phyloP scores from a whole-genome alignment of 768 basidiomycete species.

The Suillus spraguei region DNA sequence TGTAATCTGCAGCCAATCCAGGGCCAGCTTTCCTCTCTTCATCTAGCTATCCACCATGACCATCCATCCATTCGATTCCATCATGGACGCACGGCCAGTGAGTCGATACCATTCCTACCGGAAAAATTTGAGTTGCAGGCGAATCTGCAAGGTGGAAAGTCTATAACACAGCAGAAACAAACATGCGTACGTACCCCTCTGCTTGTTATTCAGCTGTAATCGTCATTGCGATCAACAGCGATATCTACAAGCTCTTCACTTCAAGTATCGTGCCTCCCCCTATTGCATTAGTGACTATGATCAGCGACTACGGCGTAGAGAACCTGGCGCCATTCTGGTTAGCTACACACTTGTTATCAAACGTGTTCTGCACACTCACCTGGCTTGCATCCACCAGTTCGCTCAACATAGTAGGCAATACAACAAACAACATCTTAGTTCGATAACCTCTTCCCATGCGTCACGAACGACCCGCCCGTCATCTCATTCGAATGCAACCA shows the following conservation, averaged over 20 bases:
- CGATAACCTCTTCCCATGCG: too few species aligned
- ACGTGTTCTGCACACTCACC: background rate
- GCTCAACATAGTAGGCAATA: too few species aligned
- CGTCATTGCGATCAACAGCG: conserved; percentile 16
- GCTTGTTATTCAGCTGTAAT: background rate
- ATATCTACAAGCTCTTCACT: conserved; percentile 36
- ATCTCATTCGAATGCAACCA: too few species aligned
- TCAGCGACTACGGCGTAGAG: conserved; percentile 33
- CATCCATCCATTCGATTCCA: background rate
- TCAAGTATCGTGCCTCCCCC: conserved; percentile 45
- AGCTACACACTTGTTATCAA: background rate
- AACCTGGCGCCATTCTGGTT: conserved; percentile 49
- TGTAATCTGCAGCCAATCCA: too few species aligned
- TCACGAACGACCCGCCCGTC: too few species aligned
- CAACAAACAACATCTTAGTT: too few species aligned
- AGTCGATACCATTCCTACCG: conserved; percentile 8
- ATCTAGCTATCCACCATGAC: too few species aligned
- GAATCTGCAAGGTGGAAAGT: conserved; percentile 38
- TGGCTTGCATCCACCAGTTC: too few species aligned
- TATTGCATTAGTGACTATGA: conserved; percentile 45
- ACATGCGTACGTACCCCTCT: conserved; percentile 23
- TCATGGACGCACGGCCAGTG: too few species aligned
- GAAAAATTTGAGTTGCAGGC: conserved; percentile 35
- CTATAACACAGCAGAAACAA: conserved; percentile 31
- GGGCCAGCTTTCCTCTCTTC: too few species aligned